phyloP scores from a whole-genome alignment of 2,329 filamentous ascomycete species.

The Colletotrichum agaves region DNA sequence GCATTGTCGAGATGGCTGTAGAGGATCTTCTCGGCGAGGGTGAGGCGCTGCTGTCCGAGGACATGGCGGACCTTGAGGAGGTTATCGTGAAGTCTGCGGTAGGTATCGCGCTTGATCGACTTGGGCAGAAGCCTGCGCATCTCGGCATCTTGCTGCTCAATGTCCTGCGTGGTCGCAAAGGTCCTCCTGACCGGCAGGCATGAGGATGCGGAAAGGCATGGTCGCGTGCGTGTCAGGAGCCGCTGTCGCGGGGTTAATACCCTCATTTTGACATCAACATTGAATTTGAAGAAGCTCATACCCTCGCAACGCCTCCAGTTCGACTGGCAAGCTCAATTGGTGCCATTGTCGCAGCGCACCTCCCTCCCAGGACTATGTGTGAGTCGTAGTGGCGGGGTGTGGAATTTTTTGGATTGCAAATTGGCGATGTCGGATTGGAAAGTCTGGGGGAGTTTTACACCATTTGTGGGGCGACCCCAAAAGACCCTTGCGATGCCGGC shows the following conservation, averaged over 20 bases:
- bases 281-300: constrained; percentile 41
- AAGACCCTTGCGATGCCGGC: constrained; percentile 30
- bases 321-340: constrained; percentile 62
- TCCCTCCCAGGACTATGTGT: constrained; percentile 32
- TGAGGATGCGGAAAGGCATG: constrained; percentile 29
- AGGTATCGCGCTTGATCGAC: constrained; percentile 71
- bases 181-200: constrained; percentile 36
- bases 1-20: constrained; percentile 93
- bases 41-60: constrained; percentile 75
- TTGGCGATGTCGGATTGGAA: constrained; percentile 40
- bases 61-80: constrained; percentile 80
- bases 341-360: constrained; percentile 53
- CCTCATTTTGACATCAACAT: constrained; percentile 11
- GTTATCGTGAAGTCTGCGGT: constrained; percentile 82
- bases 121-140: constrained; percentile 44
- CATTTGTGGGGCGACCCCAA: constrained; percentile 27
- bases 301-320: constrained; percentile 59
- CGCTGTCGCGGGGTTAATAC: constrained; percentile 45
- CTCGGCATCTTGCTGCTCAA: constrained; percentile 46
- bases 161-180: constrained; percentile 38
- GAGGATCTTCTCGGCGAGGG: constrained; percentile 96
- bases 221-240: constrained; percentile 43
- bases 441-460: constrained; percentile 34
- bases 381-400: constrained; percentile 34
- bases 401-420: constrained; percentile 39